Base-by-base conservation (phyloP, 73 alveolate genomes). In the Stentor roeselii region DNA sequence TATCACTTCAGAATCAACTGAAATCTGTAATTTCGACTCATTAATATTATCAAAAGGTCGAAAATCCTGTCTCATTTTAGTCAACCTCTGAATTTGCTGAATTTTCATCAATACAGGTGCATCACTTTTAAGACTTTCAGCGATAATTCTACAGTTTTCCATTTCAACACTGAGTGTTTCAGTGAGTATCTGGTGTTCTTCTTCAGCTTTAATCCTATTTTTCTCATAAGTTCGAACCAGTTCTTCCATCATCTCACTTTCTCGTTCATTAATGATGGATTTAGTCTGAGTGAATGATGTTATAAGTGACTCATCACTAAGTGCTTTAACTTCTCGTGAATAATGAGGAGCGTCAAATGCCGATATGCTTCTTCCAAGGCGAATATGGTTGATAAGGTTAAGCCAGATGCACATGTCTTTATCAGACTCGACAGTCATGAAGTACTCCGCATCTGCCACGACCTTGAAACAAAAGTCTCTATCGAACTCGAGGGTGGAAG, bases 401-500 rank as follows among this genome's bases (percentile, higher is more conserved):
- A 67, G 80, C 80, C 80, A 67, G 14, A 32, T 27, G 37, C 80
- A 67, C 41, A 67, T n/a, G 21, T 67, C 80, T 67, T 67, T 67
- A 32, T 67, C 80, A 2, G 80, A 67, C 42, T 67, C 80, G 14
- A 32, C 80, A 30, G 80, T 32, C 11, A 67, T 67, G 80, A 30
- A 67, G 80, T 67, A 67, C 34, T 32, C 41, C 27, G 37, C 80
- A 32, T 67, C 41, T 21, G 15, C 27, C 15, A 67, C 80, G 11
- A 67, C 34, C 0, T 32, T 21, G 41, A 67, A 67, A 67, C 80
- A 67, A 2, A 21, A 32, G 42, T 67, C 80, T 67, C 34, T 67
- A 27, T 21, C 80, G 41, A 67, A 27, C 34, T 67, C 80, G 34
- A 67, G 37, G 15, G 11, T 40, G 14, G 41, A 67, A 67, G 80